phyloP scores from a whole-genome alignment of 441 rosid genomes.

The Mallotus japonicus region DNA sequence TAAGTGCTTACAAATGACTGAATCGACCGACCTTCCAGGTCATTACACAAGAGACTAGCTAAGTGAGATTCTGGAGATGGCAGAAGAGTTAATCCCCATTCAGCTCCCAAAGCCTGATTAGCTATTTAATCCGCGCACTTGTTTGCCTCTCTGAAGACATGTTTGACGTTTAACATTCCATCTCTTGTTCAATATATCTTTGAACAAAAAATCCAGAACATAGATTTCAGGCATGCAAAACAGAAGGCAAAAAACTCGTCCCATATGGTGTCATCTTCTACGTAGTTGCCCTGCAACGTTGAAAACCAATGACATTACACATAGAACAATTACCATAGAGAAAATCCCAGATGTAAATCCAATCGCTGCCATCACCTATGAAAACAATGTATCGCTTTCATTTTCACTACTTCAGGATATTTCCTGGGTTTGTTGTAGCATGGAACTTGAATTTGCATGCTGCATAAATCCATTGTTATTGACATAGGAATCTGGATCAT shows the following conservation, averaged over 20 bases:
- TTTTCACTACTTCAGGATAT: slow-evolving; percentile 3
- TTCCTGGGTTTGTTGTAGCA: background rate
- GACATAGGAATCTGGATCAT: slow-evolving; percentile 32
- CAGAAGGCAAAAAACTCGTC: background rate
- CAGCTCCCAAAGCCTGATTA: too few relatives aligned
- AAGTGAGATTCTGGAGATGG: too few relatives aligned
- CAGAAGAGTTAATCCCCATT: too few relatives aligned
- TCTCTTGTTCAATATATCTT: too few relatives aligned
- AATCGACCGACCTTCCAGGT: too few relatives aligned
- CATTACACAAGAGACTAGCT: too few relatives aligned
- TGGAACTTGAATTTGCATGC: slow-evolving; percentile 12
- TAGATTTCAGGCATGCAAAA: background rate
- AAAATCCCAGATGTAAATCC: slow-evolving; percentile 25
- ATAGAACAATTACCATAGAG: slow-evolving; percentile 4
- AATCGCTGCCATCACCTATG: slow-evolving; percentile 22
- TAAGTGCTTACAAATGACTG: too few relatives aligned
- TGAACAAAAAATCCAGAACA: too few relatives aligned
- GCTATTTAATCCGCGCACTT: too few relatives aligned
- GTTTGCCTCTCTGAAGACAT: too few relatives aligned
- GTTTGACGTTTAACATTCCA: too few relatives aligned
- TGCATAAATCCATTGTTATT: slow-evolving; percentile 24
- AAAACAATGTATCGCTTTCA: slow-evolving; percentile 12
- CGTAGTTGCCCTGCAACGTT: background rate
- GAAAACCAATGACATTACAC: slow-evolving; percentile 6
- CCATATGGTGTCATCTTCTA: background rate